Evolutionary conservation across 2,329 filamentous ascomycete genomes (phyloP), one percentile per base, ranked within the genome.

Genomic region (Ilyonectria robusta): DNA sequence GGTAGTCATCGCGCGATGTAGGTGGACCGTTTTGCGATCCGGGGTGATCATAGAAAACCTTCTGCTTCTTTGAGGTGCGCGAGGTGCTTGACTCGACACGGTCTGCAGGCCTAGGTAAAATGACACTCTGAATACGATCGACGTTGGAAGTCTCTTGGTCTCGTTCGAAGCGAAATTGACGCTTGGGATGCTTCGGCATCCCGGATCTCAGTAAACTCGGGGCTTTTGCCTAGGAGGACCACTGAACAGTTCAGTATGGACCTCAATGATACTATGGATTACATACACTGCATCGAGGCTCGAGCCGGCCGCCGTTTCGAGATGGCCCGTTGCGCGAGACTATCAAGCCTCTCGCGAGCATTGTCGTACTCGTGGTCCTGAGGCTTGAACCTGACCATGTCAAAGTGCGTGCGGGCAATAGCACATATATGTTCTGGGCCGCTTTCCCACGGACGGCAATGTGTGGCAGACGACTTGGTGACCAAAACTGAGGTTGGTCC

Each of bases 381-480:
- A 8, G 33, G 50, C 26, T 56, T 60, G 60, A 73, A 77, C 44
- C 75, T 76, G 61, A 77, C 74, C 63, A 77, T 68, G 3, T 74
- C 64, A 4, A 68, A 74, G 60, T 77, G 72, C 19, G 62, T 65
- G 2, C 72, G 67, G 23, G 59, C 31, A 31, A 77, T 55, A 3
- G 72, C 60, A 47, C 65, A 72, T 10, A 72, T 72, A 29, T 76
- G 67, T 17, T 74, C 60, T 9, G 65, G 23, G 5, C 66, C 67
- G 33, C 62, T 44, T 40, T 74, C 70, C 69, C 68, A 70, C 3
- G 57, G 57, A n/a, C 72, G 65, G 47, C 67, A 71, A 55, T 68
- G 63, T 23, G 70, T 76, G 3, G 75, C 75, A 15, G 75, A 76
- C 3, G 66, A 40, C 48, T 68, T 69, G n/a, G 66, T 69, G 9